A percentile compares a stretch with the other conserved stretches of the same genome.
Evolutionary conservation across 2,329 filamentous ascomycete genomes (phyloP).

Genomic region (Talaromyces albobiverticillius): DNA sequence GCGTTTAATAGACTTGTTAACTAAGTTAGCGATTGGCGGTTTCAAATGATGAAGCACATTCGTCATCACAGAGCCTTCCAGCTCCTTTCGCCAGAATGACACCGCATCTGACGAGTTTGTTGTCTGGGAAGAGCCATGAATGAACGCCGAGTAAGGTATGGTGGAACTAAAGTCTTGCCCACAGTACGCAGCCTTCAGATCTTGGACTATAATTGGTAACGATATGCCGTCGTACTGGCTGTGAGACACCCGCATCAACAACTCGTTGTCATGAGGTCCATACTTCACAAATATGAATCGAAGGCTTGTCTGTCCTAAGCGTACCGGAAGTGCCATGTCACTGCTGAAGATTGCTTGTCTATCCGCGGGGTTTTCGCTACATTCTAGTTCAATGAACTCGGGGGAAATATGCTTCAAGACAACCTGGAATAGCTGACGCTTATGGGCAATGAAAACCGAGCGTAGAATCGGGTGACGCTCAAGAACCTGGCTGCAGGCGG

Average conservation of each 20-base stretch:
- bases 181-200: constrained; percentile 50
- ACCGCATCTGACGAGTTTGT: background rate
- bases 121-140: background rate
- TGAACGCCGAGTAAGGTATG: background rate
- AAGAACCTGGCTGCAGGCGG: background rate
- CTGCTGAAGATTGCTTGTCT: background rate
- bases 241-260: constrained; percentile 59
- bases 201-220: constrained; percentile 53
- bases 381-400: background rate
- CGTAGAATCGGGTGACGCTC: background rate
- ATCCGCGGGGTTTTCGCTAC: background rate
- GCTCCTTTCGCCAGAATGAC: background rate
- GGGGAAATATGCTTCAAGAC: background rate
- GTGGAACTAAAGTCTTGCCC: constrained; percentile 13
- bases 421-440: background rate
- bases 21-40: background rate
- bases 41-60: background rate
- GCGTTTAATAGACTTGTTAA: background rate
- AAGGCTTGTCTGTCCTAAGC: background rate
- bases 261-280: background rate
- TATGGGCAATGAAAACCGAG: background rate
- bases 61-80: background rate
- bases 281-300: background rate
- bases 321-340: background rate
- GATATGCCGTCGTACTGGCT: constrained; percentile 64